Evolutionary conservation across 2,329 filamentous ascomycete species (phyloP), one percentile per base, ranked within the genome.

Genomic region (Helicocarpus griseus): DNA sequence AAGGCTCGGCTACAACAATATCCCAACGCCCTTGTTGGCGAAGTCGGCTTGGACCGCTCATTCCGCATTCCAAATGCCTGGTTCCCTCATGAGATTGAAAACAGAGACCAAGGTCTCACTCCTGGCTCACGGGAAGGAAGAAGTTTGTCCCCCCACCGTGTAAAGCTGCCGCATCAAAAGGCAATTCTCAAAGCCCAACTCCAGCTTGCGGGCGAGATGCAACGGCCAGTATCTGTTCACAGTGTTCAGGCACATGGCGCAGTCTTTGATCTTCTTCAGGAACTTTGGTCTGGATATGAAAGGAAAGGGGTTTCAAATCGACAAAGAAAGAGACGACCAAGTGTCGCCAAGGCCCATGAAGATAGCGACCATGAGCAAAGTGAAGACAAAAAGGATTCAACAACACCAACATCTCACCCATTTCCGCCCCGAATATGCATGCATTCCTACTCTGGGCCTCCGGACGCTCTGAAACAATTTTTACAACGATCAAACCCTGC

Each of bases 401-500:
- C 13, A 26, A 24, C 24, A 2, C 29, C 13, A n/a, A 5, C 31
- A 5, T 36, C 73, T 1, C 82, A 77, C 54, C 84, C 86, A 0
- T 97, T 85, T 59, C 90, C 93, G 3, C 89, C 90, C 0, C 76
- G 90, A 7, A 85, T 97, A 64, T 98, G 93, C 63, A 80, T 98
- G 53, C 93, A 98, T 68, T 96, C 90, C 0, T 98, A 89, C 68
- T 94, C 87, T 45, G 91, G 89, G 0, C 79, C 85, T 5, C 75
- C 81, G 9, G 83, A 93, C 52, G 78, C 84, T 29, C 71, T 96
- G 35, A 83, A 79, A 57, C 89, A 89, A 65, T 97, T 95, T 62
- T 71, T 89, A 45, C 77, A 86, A 56, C 79, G 81, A 1, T 74
- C 78, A 1, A 81, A 93, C 7, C 91, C 91, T 0, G 81, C 83